Base-by-base conservation (phyloP, 2,329 filamentous ascomycete species). In the Coleophoma eucalyptorum region DNA sequence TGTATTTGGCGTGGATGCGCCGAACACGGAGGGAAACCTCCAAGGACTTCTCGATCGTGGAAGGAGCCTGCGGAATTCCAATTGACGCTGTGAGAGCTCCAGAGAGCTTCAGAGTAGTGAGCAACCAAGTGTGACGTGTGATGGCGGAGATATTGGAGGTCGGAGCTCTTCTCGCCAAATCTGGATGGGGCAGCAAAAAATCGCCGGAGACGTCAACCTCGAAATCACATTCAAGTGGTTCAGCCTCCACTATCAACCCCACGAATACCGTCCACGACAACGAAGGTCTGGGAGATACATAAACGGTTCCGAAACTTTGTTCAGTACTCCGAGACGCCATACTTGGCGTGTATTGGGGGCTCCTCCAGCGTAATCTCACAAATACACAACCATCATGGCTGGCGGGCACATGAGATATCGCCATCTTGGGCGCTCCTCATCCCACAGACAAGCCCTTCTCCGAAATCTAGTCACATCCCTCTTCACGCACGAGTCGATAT, bases 401-500 rank as follows among this genome's bases (percentile, higher is more conserved):
- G 91, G 91, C 64, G 90, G 89, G 59, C 78, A 83, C 58, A 81
- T 90, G 69, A 95, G 91, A 75, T 96, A 93, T 75, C 87, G 94
- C 61, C 89, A 95, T 71, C 78, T 99, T 55, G 86, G 85, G 72
- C 91, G 94, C 62, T 80, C 83, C 60, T 96, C 91, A 47, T 78
- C 93, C 50, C 94, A 97, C 69, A 84, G 94, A 68, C 84, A 93
- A 75, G 93, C 94, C 48, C 83, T 99, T 61, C 85, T 99, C 60
- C 90, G 94, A 65, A 97, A 97, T 73, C 79, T 99, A 55, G 92
- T 97, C 68, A 96, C 93, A 60, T 94, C 93, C 49, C 87, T 99
- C 59, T 88, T 99, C 73, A 81, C 89, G 71, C 84, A 96, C 71
- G 94, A 99, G 76, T 85, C 90, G 56, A 96, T 99, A 74, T 85